Evolutionary conservation across 163 green algal species (phyloP).

Genomic region (Chlorella variabilis): DNA sequence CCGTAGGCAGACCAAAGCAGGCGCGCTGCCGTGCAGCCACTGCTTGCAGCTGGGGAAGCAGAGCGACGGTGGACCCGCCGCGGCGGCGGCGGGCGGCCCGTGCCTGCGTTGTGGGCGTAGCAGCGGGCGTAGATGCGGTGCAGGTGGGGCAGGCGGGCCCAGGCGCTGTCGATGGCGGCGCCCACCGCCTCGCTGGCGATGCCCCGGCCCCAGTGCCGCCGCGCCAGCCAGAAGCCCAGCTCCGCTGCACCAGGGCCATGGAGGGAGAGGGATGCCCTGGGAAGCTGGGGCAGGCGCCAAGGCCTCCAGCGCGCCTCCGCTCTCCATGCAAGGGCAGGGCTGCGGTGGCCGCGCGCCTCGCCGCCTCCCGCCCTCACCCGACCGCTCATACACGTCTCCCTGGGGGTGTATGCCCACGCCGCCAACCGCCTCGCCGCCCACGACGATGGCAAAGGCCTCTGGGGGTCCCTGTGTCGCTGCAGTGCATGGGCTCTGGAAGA

Average conservation of each 20-base stretch:
- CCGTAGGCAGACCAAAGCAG: no score
- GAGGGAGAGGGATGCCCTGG: not conserved
- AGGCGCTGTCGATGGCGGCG: not conserved
- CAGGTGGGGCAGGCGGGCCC: not conserved
- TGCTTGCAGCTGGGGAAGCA: no score
- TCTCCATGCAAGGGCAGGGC: no score
- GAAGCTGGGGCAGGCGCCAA: no score
- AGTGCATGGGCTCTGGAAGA: no score
- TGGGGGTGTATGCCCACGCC: not conserved
- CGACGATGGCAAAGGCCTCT: not conserved
- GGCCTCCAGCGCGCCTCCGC: no score
- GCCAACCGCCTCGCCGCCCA: not conserved
- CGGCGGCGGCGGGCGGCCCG: no score
- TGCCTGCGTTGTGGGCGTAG: not conserved
- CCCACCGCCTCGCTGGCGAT: not conserved
- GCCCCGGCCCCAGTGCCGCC: not conserved
- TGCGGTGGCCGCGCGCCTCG: no score
- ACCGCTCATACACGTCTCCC: not conserved
- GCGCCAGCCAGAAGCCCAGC: not conserved
- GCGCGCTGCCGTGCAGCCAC: no score
- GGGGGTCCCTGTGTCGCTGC: not conserved
- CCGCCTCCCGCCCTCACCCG: not conserved
- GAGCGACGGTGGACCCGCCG: no score
- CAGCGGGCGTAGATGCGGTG: slow-evolving; percentile 4
- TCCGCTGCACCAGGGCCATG: not conserved